Percentiles rank a stretch among this genome's conserved stretches.
Conservation (phyloP, 2,329 filamentous ascomycete species). For the Elsinoe ampelina region DNA sequence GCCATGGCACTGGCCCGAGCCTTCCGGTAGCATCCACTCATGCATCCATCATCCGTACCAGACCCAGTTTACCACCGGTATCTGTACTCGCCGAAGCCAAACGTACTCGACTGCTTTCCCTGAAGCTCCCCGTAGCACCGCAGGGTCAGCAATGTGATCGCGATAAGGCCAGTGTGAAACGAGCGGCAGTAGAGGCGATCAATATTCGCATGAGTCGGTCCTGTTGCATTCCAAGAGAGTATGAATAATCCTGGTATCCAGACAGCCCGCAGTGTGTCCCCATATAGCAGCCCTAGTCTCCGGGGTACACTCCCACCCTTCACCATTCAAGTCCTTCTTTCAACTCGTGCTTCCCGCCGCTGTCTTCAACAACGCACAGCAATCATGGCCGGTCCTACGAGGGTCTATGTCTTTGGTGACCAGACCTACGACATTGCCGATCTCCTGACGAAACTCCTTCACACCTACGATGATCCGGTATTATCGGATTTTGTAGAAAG, state of each 20-base stretch:
- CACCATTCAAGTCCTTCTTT: neutral
- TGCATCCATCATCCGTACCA: slow-evolving; percentile 4
- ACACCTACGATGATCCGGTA: slow-evolving; percentile 16
- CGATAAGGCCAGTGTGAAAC: slow-evolving; percentile 12
- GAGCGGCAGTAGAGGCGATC: neutral
- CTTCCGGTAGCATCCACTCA: slow-evolving; percentile 8
- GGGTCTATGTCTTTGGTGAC: slow-evolving; percentile 20
- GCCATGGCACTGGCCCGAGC: slow-evolving; percentile 5
- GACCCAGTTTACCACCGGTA: neutral
- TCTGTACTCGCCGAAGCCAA: slow-evolving; percentile 1
- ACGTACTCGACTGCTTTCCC: neutral
- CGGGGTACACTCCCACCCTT: neutral
- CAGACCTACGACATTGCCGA: slow-evolving; percentile 19
- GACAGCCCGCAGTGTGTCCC: neutral
- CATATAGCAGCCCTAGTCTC: slow-evolving; percentile 5
- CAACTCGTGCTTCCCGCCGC: slow-evolving; percentile 8
- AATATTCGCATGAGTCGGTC: slow-evolving; percentile 5
- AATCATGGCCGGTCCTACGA: slow-evolving; percentile 10
- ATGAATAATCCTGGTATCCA: neutral
- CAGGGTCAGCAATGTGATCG: slow-evolving; percentile 1
- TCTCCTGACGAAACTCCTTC: slow-evolving; percentile 15
- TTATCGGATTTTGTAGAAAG: slow-evolving; percentile 18
- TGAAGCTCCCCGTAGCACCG: slow-evolving; percentile 10
- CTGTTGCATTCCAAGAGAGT: neutral
- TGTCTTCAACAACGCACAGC: slow-evolving; percentile 11